These are phyloP conservation scores for Elsinoe perseae DNA, from an alignment of 2,329 filamentous ascomycete species.

Conservation along the genomic window DNA sequence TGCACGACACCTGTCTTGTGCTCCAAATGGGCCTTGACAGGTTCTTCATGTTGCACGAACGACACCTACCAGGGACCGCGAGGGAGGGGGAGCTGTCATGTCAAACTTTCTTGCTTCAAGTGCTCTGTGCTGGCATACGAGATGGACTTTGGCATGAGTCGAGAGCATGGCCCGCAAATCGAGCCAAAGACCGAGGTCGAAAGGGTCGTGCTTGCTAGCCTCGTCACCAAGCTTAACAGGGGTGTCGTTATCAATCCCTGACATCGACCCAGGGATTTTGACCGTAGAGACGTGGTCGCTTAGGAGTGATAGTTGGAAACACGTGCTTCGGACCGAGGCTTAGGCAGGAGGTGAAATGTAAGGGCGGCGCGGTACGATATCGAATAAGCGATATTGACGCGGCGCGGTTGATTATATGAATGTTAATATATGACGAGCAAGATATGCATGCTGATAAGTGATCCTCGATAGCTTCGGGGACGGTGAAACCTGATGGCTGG, in stretches of 20 bases:
- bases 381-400: slow-evolving; percentile 2
- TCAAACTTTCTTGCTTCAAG: neutral
- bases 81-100: slow-evolving; percentile 7
- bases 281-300: neutral
- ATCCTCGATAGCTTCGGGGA: too few relatives aligned
- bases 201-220: neutral
- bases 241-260: neutral
- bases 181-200: neutral
- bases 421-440: neutral
- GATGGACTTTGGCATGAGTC: neutral
- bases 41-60: neutral
- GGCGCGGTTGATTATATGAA: slow-evolving; percentile 1
- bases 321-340: slow-evolving; percentile 8
- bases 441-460: neutral
- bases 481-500: too few relatives aligned
- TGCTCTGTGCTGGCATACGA: neutral
- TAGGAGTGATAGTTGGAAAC: neutral
- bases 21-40: neutral
- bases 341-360: neutral
- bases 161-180: neutral
- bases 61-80: neutral
- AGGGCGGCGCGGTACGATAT: neutral
- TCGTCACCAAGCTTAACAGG: neutral
- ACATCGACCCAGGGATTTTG: neutral
- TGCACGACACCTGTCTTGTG: neutral